Evolutionary conservation across 345 rosid genomes (phyloP).

Genomic region (Schrenkiella parvula): DNA sequence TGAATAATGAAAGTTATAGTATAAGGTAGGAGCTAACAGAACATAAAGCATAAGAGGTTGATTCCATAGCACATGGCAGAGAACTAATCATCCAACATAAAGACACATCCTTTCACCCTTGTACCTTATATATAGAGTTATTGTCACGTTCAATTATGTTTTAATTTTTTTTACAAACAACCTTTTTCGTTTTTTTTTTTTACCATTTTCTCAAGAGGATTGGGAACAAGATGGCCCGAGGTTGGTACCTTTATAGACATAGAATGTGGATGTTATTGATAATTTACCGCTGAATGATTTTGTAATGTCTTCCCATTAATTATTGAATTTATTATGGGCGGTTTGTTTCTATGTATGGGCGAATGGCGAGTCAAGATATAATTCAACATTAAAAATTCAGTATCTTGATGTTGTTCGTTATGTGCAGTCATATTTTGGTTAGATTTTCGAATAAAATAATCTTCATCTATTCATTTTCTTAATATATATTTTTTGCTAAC

Average conservation of each 20-base stretch:
- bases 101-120: slow-evolving; percentile 8
- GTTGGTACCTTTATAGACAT: slow-evolving; percentile 11
- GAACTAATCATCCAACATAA: slow-evolving; percentile 28
- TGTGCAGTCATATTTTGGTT: background rate
- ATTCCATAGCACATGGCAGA: slow-evolving; percentile 57
- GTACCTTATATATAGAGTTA: background rate
- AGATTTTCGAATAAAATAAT: background rate
- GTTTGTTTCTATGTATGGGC: background rate
- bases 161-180: background rate
- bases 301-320: background rate
- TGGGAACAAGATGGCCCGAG: slow-evolving; percentile 19
- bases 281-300: background rate
- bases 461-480: too few species aligned
- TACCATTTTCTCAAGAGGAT: background rate
- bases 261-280: slow-evolving; percentile 18
- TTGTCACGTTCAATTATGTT: slow-evolving; percentile 3
- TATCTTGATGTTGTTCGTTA: background rate
- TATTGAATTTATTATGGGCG: background rate
- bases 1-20: slow-evolving; percentile 27
- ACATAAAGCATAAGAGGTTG: slow-evolving; percentile 39
- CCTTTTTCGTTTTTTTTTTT: background rate
- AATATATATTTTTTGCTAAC: too few species aligned
- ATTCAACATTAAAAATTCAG: background rate
- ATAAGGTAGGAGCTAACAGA: slow-evolving; percentile 40
- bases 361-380: background rate